phyloP scores from a whole-genome alignment of 495 filamentous ascomycete species.

The Talaromyces nanjingensis region DNA sequence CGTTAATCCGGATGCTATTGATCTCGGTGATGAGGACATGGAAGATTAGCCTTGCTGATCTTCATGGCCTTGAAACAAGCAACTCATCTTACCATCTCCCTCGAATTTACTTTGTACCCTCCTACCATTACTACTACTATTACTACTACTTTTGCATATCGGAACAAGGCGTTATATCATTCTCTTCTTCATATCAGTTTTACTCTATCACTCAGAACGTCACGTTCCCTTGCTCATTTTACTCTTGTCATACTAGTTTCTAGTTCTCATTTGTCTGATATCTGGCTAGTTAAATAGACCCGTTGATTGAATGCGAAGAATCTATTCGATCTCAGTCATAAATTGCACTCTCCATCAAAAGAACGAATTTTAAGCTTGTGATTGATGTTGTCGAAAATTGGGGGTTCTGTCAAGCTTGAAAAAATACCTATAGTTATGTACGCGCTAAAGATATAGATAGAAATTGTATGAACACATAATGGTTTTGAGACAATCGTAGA shows the following conservation, averaged over 20 bases:
- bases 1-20: slow-evolving; percentile 83
- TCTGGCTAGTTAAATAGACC: background rate
- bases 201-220: background rate
- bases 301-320: background rate
- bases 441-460: no score
- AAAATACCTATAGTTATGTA: background rate
- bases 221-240: background rate
- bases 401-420: no score
- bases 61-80: background rate
- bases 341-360: background rate
- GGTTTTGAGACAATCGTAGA: background rate
- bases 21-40: slow-evolving; percentile 62
- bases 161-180: background rate
- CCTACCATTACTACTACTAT: background rate
- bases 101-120: background rate
- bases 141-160: background rate
- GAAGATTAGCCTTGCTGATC: slow-evolving; percentile 3
- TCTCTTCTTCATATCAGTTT: slow-evolving; percentile 8
- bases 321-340: background rate
- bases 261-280: background rate
- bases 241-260: slow-evolving; percentile 11
- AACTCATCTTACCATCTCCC: background rate
- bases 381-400: no score
- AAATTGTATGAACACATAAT: background rate
- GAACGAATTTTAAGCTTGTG: no score